These are phyloP conservation scores for Thermothelomyces thermophilus DNA, from an alignment of 2,329 filamentous ascomycete genomes.

Conservation along the genomic window DNA sequence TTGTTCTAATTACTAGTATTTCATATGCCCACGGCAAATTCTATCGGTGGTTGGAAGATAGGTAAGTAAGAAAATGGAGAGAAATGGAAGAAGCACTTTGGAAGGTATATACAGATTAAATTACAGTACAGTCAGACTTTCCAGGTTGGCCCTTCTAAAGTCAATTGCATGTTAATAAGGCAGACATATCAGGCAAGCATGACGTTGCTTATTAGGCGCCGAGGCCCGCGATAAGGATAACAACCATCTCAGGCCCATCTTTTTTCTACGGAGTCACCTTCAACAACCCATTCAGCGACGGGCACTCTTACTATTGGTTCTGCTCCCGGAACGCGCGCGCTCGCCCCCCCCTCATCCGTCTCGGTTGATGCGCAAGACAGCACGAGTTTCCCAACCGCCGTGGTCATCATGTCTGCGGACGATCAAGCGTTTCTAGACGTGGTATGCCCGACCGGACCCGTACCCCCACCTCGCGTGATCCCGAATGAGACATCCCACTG, in stretches of 20 bases:
- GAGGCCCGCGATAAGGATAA: slow-evolving; percentile 11
- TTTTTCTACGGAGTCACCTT: slow-evolving; percentile 7
- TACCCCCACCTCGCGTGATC: slow-evolving; percentile 7
- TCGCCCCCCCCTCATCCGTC: neutral
- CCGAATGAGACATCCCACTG: neutral
- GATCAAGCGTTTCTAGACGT: slow-evolving; percentile 73
- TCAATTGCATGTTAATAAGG: no score
- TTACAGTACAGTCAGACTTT: no score
- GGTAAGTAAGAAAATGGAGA: no score
- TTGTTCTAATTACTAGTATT: no score
- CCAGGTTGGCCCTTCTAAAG: no score
- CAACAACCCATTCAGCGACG: neutral
- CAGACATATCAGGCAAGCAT: neutral
- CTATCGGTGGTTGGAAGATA: no score
- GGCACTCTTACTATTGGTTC: neutral
- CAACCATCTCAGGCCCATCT: slow-evolving; percentile 4
- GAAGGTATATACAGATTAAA: no score
- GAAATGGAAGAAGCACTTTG: neutral
- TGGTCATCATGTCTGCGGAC: slow-evolving; percentile 61
- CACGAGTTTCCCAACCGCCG: neutral
- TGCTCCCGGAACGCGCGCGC: neutral
- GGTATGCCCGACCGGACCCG: slow-evolving; percentile 46
- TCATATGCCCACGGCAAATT: no score
- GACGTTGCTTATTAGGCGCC: slow-evolving; percentile 10
- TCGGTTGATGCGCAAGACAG: neutral